phyloP scores from a whole-genome alignment of 768 basidiomycete genomes.

The Daedaleopsis sinensis region DNA sequence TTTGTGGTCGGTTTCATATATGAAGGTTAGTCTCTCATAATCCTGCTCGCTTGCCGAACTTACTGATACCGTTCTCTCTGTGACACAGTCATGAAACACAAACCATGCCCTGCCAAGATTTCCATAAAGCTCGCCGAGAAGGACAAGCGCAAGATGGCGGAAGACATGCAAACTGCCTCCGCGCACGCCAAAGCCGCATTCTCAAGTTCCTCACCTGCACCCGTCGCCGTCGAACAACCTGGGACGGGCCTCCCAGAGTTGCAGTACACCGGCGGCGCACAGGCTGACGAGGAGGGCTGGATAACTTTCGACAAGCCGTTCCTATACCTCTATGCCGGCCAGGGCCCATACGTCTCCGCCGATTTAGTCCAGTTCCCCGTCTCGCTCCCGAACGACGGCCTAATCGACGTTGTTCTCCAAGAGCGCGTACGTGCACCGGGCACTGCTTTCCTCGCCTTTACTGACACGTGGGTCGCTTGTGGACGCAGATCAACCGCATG shows the following conservation, averaged over 20 bases:
- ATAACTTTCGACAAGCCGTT: constrained; percentile 68
- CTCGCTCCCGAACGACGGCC: constrained; percentile 76
- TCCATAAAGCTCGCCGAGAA: constrained; percentile 68
- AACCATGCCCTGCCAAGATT: constrained; percentile 69
- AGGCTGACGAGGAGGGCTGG: constrained; percentile 61
- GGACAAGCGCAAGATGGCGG: constrained; percentile 75
- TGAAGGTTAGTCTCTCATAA: constrained; percentile 52
- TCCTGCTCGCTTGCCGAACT: not conserved
- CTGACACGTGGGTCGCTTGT: not conserved
- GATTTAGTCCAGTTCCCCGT: constrained; percentile 86
- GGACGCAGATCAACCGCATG: constrained; percentile 49
- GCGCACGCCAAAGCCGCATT: constrained; percentile 10
- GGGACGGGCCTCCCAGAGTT: constrained; percentile 46
- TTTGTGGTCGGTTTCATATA: constrained; percentile 75
- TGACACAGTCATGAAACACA: constrained; percentile 56
- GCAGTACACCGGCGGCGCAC: constrained; percentile 39
- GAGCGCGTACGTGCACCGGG: constrained; percentile 50
- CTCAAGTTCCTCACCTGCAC: not conserved
- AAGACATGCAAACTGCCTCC: constrained; percentile 45
- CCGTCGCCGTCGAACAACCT: not conserved
- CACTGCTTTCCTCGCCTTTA: not conserved
- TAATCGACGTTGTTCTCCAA: constrained; percentile 73
- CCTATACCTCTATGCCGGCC: constrained; percentile 73
- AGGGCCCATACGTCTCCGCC: constrained; percentile 73
- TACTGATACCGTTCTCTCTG: not conserved